phyloP scores from a whole-genome alignment of 2,329 filamentous ascomycete species.

The Aspergillus arachidicola region DNA sequence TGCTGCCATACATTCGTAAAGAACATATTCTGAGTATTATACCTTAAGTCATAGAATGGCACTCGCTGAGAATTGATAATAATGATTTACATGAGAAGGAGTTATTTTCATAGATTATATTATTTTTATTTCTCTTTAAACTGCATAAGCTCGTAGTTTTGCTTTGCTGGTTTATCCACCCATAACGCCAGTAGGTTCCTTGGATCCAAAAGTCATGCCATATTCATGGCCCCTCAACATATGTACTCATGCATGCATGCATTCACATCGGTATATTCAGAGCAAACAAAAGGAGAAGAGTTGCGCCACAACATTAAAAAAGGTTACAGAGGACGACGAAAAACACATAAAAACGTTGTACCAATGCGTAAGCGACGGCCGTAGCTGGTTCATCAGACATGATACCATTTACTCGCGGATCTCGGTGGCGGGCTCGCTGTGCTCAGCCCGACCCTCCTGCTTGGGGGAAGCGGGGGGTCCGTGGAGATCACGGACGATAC shows the following conservation, averaged over 20 bases:
- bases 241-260: conserved; percentile 5
- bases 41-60: not conserved
- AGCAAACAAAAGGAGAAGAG: conserved; percentile 1
- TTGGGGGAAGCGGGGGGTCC: conserved; percentile 15
- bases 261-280: conserved; percentile 1
- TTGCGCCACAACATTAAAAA: conserved; percentile 7
- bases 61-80: not conserved
- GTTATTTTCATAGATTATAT: not conserved
- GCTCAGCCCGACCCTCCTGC: conserved; percentile 18
- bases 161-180: not conserved
- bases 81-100: not conserved
- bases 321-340: not conserved
- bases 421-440: conserved; percentile 21
- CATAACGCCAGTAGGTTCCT: conserved; percentile 3
- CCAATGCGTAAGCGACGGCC: not conserved
- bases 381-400: conserved; percentile 2
- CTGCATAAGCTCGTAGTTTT: conserved; percentile 1
- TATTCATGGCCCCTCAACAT: not conserved
- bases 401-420: conserved; percentile 21
- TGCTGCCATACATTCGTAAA: not conserved
- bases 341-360: conserved; percentile 1
- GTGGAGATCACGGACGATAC: conserved; percentile 33
- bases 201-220: conserved; percentile 1
- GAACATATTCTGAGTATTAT: not conserved
- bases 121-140: not conserved